Evolutionary conservation across 2,329 filamentous ascomycete species (phyloP).

Genomic region (Aspergillus tanneri): DNA sequence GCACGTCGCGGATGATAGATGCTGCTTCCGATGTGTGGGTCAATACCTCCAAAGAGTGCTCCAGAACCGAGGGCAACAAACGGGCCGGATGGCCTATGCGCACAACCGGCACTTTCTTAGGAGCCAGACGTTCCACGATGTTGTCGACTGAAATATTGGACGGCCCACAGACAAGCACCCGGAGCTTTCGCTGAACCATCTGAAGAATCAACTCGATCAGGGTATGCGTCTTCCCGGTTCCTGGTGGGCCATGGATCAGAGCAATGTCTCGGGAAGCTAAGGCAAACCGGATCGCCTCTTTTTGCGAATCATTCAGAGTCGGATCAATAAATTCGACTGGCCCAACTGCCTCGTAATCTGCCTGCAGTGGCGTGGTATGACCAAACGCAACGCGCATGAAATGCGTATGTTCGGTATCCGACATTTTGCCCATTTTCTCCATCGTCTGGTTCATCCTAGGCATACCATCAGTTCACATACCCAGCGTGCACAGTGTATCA

Average conservation of each 20-base stretch:
- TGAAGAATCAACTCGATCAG: slow-evolving; percentile 95
- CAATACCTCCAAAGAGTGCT: slow-evolving; percentile 86
- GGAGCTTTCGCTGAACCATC: slow-evolving; percentile 68
- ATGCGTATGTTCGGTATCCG: slow-evolving; percentile 55
- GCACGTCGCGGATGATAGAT: slow-evolving; percentile 82
- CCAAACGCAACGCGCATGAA: slow-evolving; percentile 63
- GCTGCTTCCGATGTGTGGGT: slow-evolving; percentile 89
- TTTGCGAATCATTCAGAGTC: slow-evolving; percentile 60
- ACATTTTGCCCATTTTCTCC: slow-evolving; percentile 57
- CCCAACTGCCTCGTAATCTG: slow-evolving; percentile 47
- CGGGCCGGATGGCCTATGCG: slow-evolving; percentile 91
- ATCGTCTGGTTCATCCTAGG: slow-evolving; percentile 64
- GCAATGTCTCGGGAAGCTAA: slow-evolving; percentile 78
- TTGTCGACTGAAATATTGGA: slow-evolving; percentile 98
- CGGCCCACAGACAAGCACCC: slow-evolving; percentile 89
- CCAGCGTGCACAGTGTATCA: neutral
- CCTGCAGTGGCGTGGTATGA: slow-evolving; percentile 53
- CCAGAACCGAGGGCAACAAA: slow-evolving; percentile 80
- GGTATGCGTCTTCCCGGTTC: slow-evolving; percentile 96
- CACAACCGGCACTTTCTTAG: slow-evolving; percentile 81
- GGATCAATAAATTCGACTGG: slow-evolving; percentile 56
- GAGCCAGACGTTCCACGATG: slow-evolving; percentile 86
- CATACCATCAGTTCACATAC: slow-evolving; percentile 12
- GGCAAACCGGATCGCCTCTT: slow-evolving; percentile 72
- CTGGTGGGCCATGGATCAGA: slow-evolving; percentile 90